Conservation (phyloP, 441 rosid genomes). For the Geranium incanum region DNA sequence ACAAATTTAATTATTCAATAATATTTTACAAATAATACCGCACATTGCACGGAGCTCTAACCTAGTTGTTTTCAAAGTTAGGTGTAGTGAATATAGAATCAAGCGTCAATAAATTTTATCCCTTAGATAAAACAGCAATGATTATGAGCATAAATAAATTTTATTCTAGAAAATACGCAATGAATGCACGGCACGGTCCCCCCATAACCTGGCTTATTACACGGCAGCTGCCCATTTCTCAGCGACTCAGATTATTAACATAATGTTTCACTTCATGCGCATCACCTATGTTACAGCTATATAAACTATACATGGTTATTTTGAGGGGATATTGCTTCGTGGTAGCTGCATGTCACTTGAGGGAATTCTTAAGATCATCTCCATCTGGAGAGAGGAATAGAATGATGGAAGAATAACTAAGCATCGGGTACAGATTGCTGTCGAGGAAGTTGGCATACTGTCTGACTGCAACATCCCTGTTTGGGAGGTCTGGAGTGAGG, state of each 20-base stretch:
- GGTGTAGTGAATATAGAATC: too few relatives aligned
- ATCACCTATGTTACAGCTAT: background rate
- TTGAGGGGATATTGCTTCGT: background rate
- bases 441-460: slow-evolving; percentile 77
- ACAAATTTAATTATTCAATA: too few relatives aligned
- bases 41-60: too few relatives aligned
- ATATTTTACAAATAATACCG: too few relatives aligned
- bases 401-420: slow-evolving; percentile 75
- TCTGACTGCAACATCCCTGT: slow-evolving; percentile 47
- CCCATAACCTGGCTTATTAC: too few relatives aligned
- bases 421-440: slow-evolving; percentile 78
- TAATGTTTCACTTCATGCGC: background rate
- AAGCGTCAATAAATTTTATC: too few relatives aligned
- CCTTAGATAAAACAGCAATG: too few relatives aligned
- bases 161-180: too few relatives aligned
- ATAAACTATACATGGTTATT: background rate
- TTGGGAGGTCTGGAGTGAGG: slow-evolving; percentile 49
- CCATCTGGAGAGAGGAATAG: slow-evolving; percentile 44
- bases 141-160: too few relatives aligned
- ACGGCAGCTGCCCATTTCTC: too few relatives aligned
- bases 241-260: background rate
- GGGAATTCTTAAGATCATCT: slow-evolving; percentile 4
- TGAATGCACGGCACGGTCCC: too few relatives aligned
- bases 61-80: too few relatives aligned
- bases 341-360: background rate